Evolutionary conservation across 2,329 filamentous ascomycete genomes (phyloP), one percentile per base, ranked within the genome.

Genomic region (Phialocephala subalpina): DNA sequence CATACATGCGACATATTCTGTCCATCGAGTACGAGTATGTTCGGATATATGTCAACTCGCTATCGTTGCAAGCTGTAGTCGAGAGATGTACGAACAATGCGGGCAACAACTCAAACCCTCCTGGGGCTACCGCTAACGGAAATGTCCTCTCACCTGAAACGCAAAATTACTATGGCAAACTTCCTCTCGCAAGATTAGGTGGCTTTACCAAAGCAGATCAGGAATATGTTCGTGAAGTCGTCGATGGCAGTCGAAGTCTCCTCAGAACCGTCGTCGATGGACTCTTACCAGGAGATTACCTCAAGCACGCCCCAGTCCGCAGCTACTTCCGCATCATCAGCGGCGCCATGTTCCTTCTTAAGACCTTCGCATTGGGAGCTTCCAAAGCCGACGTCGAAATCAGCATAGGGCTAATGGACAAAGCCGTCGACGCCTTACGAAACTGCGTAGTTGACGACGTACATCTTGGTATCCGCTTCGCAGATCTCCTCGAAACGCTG

Each of bases 1-100:
- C 82, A 25, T 90, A 86, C 69, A 90, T 89, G 70, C 82, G 86
- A 35, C 89, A 94, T 76, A 94, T 98, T 65, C 83, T 99, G 35
- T 91, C 89, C 8, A 97, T 98, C 70, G 96, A 99, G 80, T 97
- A 96, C 75, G 93, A 98, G 75, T 97, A 97, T 76, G 93, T 95
- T 29, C 88, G 95, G 74, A 92, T 97, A 59, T 98, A 98, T 76
- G 87, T 97, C 80, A 97, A 98, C 78, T 97, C 94, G 0, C 84
- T 99, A 1, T 94, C 94, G 1, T 82, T 99, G 1, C 96, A 99
- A 80, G 96, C 96, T 25, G 94, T 98, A 3, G 93, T 98, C 6
- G 95, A 97, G 79, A 88, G 94, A 67, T 97, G 93, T 79, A 95
- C 93, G 7, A 94, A 86, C 67, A 91, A 94, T 69, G 89, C 90